phyloP scores from a whole-genome alignment of 192 early-diverging fungal species.

The Entomortierella chlamydospora region DNA sequence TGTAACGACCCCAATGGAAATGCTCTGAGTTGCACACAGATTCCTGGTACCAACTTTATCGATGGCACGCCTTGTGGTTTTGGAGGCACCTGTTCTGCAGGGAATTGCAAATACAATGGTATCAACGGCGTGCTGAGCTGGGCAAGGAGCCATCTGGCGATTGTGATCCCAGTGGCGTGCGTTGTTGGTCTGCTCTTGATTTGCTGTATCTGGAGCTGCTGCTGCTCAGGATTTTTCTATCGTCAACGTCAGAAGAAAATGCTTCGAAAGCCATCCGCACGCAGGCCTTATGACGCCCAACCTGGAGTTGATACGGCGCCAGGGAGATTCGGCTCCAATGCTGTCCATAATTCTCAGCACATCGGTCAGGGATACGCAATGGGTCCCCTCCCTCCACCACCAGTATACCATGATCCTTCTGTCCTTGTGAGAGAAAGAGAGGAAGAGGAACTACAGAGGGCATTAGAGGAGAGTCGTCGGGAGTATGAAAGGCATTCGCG shows the following conservation, averaged over 20 bases:
- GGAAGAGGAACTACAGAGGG: slow-evolving; percentile 34
- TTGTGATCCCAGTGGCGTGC: slow-evolving; percentile 61
- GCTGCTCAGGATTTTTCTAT: slow-evolving; percentile 16
- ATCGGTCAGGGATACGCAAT: slow-evolving; percentile 19
- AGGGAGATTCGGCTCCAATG: slow-evolving; percentile 2
- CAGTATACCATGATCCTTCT: slow-evolving; percentile 27
- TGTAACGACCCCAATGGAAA: slow-evolving; percentile 65
- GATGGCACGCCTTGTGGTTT: slow-evolving; percentile 81
- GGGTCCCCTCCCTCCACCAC: slow-evolving; percentile 9
- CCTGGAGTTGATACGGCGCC: neutral
- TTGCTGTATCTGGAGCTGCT: slow-evolving; percentile 54
- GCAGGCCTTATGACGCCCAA: neutral
- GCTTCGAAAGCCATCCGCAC: slow-evolving; percentile 5
- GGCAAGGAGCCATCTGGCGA: slow-evolving; percentile 58
- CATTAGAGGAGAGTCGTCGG: slow-evolving; percentile 25
- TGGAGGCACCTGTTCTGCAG: slow-evolving; percentile 64
- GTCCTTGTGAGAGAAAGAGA: slow-evolving; percentile 1
- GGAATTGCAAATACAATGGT: slow-evolving; percentile 34
- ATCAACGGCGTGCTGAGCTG: slow-evolving; percentile 53
- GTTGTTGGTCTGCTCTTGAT: slow-evolving; percentile 58
- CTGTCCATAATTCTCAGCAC: slow-evolving; percentile 20
- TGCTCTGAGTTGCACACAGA: slow-evolving; percentile 30
- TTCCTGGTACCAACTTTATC: slow-evolving; percentile 67
- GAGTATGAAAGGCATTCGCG: slow-evolving; percentile 23
- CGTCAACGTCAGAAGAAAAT: slow-evolving; percentile 21